These are phyloP conservation scores for Prunus salicina DNA, from an alignment of 306 rosid species.

Conservation along the genomic window DNA sequence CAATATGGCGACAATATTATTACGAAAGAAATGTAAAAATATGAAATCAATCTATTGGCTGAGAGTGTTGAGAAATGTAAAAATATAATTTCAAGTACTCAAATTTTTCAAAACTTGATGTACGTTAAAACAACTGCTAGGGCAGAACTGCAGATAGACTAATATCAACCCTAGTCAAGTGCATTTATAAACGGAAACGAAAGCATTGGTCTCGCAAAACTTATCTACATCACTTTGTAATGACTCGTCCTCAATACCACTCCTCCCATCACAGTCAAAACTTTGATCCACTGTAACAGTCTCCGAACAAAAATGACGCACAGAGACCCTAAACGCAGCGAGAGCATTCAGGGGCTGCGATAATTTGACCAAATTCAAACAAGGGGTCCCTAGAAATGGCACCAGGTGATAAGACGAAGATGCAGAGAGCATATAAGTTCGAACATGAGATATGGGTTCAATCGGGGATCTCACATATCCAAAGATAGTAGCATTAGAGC, in stretches of 20 bases:
- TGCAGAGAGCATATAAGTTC: conserved; percentile 19
- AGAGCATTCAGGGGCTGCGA: conserved; percentile 20
- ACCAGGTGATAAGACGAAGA: conserved; percentile 1
- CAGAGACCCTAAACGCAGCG: conserved; percentile 2
- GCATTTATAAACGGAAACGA: not conserved
- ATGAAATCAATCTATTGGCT: not conserved
- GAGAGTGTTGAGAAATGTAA: not conserved
- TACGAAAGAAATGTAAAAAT: not conserved
- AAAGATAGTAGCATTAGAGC: conserved; percentile 9
- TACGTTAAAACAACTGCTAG: not conserved
- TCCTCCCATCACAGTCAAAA: conserved; percentile 19
- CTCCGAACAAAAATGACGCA: conserved; percentile 51
- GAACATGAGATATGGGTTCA: conserved; percentile 23
- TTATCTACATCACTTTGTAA: conserved; percentile 19
- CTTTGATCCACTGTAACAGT: conserved; percentile 19
- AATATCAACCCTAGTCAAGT: not conserved
- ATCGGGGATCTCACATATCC: conserved; percentile 14
- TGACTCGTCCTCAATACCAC: conserved; percentile 17
- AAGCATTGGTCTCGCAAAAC: not conserved
- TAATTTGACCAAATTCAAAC: conserved; percentile 26
- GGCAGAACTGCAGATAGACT: not conserved
- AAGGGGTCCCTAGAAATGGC: conserved; percentile 3
- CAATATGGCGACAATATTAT: not conserved
- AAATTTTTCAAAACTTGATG: no score
- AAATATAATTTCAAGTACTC: no score